phyloP scores from a whole-genome alignment of 2,329 filamentous ascomycete species.

The Colletotrichum sidae region DNA sequence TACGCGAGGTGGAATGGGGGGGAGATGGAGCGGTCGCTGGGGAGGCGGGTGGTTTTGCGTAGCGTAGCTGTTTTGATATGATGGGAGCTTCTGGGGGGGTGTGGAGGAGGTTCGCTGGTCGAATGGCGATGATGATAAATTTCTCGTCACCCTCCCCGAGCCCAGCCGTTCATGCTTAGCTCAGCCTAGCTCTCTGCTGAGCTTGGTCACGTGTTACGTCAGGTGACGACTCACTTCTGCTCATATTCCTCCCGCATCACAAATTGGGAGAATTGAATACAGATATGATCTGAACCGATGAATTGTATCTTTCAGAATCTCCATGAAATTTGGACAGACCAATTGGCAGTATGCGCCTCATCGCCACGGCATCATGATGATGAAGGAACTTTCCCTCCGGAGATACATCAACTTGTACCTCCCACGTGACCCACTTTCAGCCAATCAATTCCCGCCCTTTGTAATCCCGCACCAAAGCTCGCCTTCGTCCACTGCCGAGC shows the following conservation, averaged over 20 bases:
- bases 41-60: constrained; percentile 19
- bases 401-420: too few species aligned
- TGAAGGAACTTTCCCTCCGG: constrained; percentile 12
- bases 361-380: constrained; percentile 23
- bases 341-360: not conserved
- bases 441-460: constrained; percentile 39
- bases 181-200: constrained; percentile 19
- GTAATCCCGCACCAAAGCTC: constrained; percentile 41
- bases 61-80: constrained; percentile 20
- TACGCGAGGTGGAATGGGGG: constrained; percentile 8
- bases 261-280: not conserved
- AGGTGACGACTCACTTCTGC: not conserved
- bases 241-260: not conserved
- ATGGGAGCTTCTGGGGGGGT: constrained; percentile 23
- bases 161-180: constrained; percentile 31
- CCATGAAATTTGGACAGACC: not conserved
- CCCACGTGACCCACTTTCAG: constrained; percentile 25
- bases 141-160: constrained; percentile 36
- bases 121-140: constrained; percentile 38
- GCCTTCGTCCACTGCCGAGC: constrained; percentile 25
- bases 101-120: constrained; percentile 30
- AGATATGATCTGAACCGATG: accelerated
- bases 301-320: accelerated
- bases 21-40: constrained; percentile 11
- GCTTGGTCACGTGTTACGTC: constrained; percentile 26